These are phyloP conservation scores for Cladorrhinum sp. DNA, from an alignment of 2,329 filamentous ascomycete genomes.

Conservation along the genomic window DNA sequence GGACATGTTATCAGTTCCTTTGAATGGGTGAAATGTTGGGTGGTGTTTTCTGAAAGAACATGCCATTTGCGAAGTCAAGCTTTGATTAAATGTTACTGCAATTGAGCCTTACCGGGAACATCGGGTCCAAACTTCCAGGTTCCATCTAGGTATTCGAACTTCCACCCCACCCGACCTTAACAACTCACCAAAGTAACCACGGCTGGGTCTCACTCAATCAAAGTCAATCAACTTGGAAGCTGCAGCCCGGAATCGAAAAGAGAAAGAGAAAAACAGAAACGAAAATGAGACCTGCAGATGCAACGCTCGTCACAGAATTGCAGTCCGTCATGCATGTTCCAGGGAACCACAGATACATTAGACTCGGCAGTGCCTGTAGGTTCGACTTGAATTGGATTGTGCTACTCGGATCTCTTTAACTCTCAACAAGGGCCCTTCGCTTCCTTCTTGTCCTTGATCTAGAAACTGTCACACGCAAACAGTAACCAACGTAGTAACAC, in stretches of 20 bases:
- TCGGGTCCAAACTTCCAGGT: neutral
- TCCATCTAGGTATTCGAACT: too few species aligned
- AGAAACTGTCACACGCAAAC: neutral
- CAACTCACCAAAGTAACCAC: too few species aligned
- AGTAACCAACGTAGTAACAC: too few species aligned
- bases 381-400: neutral
- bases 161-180: neutral
- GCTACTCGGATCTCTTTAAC: neutral
- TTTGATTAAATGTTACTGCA: neutral
- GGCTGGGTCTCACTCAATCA: neutral
- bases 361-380: neutral
- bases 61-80: neutral
- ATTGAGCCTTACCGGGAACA: neutral
- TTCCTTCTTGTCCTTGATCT: neutral
- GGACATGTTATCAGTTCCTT: too few species aligned
- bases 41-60: neutral
- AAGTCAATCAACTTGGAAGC: neutral
- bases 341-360: neutral
- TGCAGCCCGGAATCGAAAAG: neutral
- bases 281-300: neutral
- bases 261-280: neutral
- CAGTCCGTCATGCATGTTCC: neutral
- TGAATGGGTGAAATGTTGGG: too few species aligned
- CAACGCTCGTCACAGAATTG: neutral
- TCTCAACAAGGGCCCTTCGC: too few species aligned